Percentiles rank a stretch among this genome's conserved stretches.
These are phyloP conservation scores for Pseudisothecium myosuroides DNA, from an alignment of 225 moss, liverwort and hornwort species.

Conservation along the genomic window DNA sequence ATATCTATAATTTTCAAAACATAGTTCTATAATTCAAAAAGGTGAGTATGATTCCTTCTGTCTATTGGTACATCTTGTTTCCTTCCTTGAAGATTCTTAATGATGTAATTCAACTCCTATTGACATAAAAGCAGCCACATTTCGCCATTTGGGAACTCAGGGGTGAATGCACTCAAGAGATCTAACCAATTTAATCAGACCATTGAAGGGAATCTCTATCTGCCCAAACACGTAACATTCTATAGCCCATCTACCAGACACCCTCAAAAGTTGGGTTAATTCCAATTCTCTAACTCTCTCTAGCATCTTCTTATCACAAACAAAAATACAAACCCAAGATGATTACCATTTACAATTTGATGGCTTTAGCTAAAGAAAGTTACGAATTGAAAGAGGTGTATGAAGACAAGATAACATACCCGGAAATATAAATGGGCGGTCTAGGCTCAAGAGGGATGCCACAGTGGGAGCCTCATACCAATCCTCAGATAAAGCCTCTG, in stretches of 20 bases:
- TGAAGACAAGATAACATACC: conserved; percentile 29
- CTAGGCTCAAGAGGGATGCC: conserved; percentile 56
- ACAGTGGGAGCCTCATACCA: conserved; percentile 79
- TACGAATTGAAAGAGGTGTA: neutral
- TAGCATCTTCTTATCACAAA: neutral
- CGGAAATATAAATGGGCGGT: conserved; percentile 93
- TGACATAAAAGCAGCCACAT: neutral
- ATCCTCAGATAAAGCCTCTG: conserved; percentile 78
- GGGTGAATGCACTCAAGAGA: neutral
- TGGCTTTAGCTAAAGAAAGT: neutral
- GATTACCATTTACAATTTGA: neutral
- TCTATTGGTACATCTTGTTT: neutral
- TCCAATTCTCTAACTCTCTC: neutral
- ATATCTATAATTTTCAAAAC: neutral
- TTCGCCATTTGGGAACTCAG: neutral
- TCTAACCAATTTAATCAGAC: neutral
- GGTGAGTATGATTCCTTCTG: neutral
- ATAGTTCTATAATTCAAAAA: neutral
- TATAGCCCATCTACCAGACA: neutral
- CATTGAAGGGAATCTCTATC: neutral
- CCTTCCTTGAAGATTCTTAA: neutral
- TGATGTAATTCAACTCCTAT: neutral
- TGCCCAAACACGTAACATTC: neutral
- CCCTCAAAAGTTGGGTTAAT: neutral
- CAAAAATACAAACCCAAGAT: neutral